These are phyloP conservation scores for Leishmania braziliensis DNA, from an alignment of 208 protist species.

Conservation along the genomic window DNA sequence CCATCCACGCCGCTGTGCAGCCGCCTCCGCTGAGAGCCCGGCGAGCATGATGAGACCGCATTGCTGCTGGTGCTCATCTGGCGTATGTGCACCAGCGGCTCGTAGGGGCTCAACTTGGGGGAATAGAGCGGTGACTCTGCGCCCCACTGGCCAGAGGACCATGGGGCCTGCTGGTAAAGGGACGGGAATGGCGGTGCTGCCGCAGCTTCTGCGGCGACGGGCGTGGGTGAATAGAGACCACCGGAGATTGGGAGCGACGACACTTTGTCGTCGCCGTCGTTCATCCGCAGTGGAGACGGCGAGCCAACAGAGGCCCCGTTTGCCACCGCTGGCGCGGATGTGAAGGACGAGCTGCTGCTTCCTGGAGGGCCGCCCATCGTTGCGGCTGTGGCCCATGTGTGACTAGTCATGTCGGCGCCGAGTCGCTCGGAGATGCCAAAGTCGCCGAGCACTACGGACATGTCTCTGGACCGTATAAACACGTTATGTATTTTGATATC, in stretches of 20 bases:
- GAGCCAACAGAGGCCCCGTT: background rate
- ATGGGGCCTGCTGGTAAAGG: background rate
- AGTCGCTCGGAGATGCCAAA: conserved; percentile 90
- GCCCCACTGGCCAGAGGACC: background rate
- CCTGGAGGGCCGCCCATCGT: conserved; percentile 1
- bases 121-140: conserved; percentile 2
- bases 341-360: conserved; percentile 9
- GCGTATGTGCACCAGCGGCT: background rate
- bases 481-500: conserved; percentile 93
- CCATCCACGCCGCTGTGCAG: background rate
- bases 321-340: conserved; percentile 5
- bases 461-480: conserved; percentile 63
- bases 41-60: background rate
- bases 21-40: background rate
- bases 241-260: background rate
- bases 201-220: background rate
- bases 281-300: background rate
- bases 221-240: background rate
- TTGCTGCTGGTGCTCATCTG: conserved; percentile 5
- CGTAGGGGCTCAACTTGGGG: background rate
- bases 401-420: conserved; percentile 46
- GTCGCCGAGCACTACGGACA: conserved; percentile 80
- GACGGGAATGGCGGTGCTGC: background rate
- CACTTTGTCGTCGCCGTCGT: background rate
- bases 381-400: conserved; percentile 18